Base-by-base conservation (phyloP, 2,329 filamentous ascomycete genomes). In the Venturia asperata region DNA sequence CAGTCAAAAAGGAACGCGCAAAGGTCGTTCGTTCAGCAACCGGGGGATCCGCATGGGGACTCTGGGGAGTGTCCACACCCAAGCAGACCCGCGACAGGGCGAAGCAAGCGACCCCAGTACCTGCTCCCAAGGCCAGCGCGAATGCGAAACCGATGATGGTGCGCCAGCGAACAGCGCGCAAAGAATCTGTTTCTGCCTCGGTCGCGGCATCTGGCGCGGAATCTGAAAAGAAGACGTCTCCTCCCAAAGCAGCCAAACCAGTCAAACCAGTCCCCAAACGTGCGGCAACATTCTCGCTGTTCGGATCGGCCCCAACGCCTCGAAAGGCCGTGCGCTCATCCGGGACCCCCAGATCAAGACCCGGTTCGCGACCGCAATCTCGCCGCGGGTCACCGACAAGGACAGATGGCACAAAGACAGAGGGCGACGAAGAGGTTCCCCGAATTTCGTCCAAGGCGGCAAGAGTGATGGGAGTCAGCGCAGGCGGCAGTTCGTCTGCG, bases 1-100 rank as follows among this genome's bases (percentile, higher is more conserved):
- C 66, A 19, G 34, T 45, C 11, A 67, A 66, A 43, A 67, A 67
- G 43, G 66, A 67, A 34, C 66, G 66, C 39, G 34, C 66, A 42
- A 61, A 62, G 34, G 66, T 67, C n/a, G 66, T 67, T 17, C 66
- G 66, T 19, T 58, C 52, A 15, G 5, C 43, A 17, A 34, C 52
- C 1, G 55, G 45, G 21, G 49, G 52, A 24, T 43, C 64, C 5
- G 41, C 66, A 13, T 67, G 66, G 66, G 66, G 66, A n/a, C 45
- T 67, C 27, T 67, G 61, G 66, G 66, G 37, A 39, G 19, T 42
- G 30, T 34, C 66, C 10, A 56, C 66, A 15, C 65, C 65, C 39
- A 61, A 49, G 39, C 39, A 62, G 19, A 42, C 27, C 11, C 34
- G 45, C n/a, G 30, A 41, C 15, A 66, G 49, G 42, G 30, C 64